Percentiles rank a stretch among this genome's conserved stretches.
phyloP scores from a whole-genome alignment of 176 grass and related monocot genomes.

The Carex cristatella region DNA sequence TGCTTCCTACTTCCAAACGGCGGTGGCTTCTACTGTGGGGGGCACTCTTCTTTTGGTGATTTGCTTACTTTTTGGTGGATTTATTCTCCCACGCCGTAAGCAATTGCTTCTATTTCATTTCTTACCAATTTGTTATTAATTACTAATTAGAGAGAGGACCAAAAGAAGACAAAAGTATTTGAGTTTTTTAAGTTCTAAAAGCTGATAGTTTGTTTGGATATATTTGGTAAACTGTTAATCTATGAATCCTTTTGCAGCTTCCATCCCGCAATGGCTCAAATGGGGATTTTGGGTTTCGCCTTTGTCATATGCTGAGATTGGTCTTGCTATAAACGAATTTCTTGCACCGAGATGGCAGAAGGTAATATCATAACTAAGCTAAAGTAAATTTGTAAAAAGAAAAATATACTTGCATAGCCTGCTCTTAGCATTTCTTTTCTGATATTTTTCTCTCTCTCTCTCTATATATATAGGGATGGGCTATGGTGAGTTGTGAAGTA shows the following conservation, averaged over 20 bases:
- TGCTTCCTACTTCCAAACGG: constrained; percentile 51
- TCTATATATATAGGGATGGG: too few relatives aligned
- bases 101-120: constrained; percentile 7
- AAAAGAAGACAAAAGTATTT: neutral
- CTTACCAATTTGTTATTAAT: neutral
- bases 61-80: constrained; percentile 55
- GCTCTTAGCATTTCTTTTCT: neutral
- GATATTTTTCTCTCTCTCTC: too few relatives aligned
- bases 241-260: constrained; percentile 29
- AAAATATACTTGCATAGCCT: neutral
- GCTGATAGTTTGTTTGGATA: neutral
- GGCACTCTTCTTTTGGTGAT: constrained; percentile 22
- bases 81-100: constrained; percentile 66
- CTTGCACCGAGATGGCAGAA: constrained; percentile 73
- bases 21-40: constrained; percentile 28
- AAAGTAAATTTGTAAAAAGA: neutral
- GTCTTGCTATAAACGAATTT: constrained; percentile 79
- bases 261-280: constrained; percentile 72
- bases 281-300: constrained; percentile 94
- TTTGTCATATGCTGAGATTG: constrained; percentile 69
- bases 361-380: constrained; percentile 30
- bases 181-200: neutral
- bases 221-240: neutral
- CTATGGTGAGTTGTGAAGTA: too few relatives aligned
- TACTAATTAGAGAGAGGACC: neutral